Base-by-base conservation (phyloP, 2,329 filamentous ascomycete genomes). In the Epichloe coenophiala region DNA sequence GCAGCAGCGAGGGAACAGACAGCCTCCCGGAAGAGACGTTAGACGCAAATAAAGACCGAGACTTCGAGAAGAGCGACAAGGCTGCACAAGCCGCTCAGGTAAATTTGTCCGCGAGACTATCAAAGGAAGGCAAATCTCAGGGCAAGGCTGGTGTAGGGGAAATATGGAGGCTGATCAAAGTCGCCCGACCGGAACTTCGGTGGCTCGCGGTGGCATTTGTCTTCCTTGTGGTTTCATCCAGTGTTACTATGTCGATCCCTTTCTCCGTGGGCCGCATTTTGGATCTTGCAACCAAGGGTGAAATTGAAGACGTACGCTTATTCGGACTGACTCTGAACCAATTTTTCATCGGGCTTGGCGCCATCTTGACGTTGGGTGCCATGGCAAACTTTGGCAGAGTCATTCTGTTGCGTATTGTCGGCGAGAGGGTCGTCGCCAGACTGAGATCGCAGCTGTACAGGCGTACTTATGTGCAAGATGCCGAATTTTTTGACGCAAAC, bases 401-500 rank as follows among this genome's bases (percentile, higher is more conserved):
- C 59, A 84, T 97, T 51, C 83, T 97, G 49, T 77, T 98, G 21
- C 82, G 93, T 27, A 93, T 97, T 54, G 88, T 98, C 7, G 94
- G 93, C 55, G 93, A 98, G 68, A 80, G 93, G 41, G 93, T 98
- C 52, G 93, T 98, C 49, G 84, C 91, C 11, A 81, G 91, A 58
- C 75, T 98, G 50, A 81, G 93, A 54, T 91, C 90, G 15, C 86
- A 88, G 63, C 80, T 98, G 4, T 98, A 95, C 71, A 81, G 88
- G 57, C 81, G 86, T 56, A 98, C 93, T 0, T 95, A 94, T 59
- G 78, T 93, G n/a, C 93, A 98, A 66, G 93, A 98, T 66, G 93
- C 93, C 52, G 93, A 97, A 62, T 98, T 98, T 71, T 98, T 98
- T 63, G 93, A 98, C 64, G 93, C 93, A 39, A 98, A 98, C 69